Evolutionary conservation across 805 yeast species (phyloP), one percentile per base, ranked within the genome.

Genomic region (Hanseniaspora guilliermondii): DNA sequence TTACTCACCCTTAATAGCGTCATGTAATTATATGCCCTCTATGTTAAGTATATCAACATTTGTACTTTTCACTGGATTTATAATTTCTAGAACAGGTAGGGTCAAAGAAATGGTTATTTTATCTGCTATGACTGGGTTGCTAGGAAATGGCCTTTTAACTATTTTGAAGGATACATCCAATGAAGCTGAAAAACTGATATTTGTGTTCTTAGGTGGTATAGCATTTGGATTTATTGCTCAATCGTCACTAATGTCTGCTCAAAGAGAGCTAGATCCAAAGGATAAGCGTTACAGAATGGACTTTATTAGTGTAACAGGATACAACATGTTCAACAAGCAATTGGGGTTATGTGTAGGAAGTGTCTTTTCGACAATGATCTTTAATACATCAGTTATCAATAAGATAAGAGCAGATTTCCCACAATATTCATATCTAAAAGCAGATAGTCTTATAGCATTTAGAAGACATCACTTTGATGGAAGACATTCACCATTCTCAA

Each of bases 191-290:
- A 64, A 64, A 42, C 68, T 71, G 38, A 75, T 75, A 11, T 59
- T 62, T 30, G 56, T 71, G 45, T 68, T 72, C 41, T 60, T 71
- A 16, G 66, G 69, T 4, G 75, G 75, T 54, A 53, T 69, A 6
- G 67, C 67, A 1, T 60, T 70, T 40, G 76, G 75, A 16, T 48
- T 64, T 4, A 56, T 61, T 21, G 58, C 70, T 58, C 75, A 71
- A 56, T 54, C 66, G 21, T 58, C 65, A 5, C 36, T 68, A 46
- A 58, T 68, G 47, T 59, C 68, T 25, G 58, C 63, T 8, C 72
- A 69, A 55, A 41, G 68, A 9, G 61, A 61, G 35, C 39, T 63
- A 19, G 62, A 62, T 39, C 58, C 58, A 30, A 56, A 52, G 37
- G 56, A 59, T 36, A 56, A 60, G 24, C 56, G 60, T 12, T 58